phyloP scores from a whole-genome alignment of 176 grass and related monocot genomes.

The Puccinellia tenuiflora region DNA sequence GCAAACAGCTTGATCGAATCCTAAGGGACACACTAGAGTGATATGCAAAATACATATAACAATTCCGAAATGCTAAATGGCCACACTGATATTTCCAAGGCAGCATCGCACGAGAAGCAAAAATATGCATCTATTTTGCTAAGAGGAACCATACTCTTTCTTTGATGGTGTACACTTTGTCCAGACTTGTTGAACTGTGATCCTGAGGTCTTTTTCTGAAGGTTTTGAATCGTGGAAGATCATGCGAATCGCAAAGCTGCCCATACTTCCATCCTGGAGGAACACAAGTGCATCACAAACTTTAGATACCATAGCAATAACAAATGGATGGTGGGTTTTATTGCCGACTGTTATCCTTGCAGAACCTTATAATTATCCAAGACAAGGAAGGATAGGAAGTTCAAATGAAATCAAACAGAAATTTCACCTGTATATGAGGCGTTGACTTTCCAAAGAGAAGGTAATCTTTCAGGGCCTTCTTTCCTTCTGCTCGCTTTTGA shows the following conservation, averaged over 20 bases:
- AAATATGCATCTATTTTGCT: neutral
- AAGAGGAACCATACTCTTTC: constrained; percentile 52
- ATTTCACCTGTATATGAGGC: constrained; percentile 36
- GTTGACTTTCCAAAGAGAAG: constrained; percentile 71
- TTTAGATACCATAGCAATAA: neutral
- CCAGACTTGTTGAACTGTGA: constrained; percentile 43
- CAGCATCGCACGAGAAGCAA: neutral
- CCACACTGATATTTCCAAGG: neutral
- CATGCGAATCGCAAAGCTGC: constrained; percentile 48
- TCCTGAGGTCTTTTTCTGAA: constrained; percentile 43
- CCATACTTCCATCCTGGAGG: constrained; percentile 51
- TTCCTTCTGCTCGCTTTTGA: constrained; percentile 75
- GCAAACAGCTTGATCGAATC: neutral
- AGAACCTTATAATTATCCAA: neutral
- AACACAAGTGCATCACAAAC: neutral
- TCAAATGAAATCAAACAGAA: neutral
- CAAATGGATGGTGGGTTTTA: neutral
- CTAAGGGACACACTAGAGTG: neutral
- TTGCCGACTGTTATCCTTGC: neutral
- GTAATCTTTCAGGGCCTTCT: constrained; percentile 85
- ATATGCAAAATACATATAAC: neutral
- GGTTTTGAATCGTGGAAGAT: constrained; percentile 42
- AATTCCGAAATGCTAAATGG: neutral
- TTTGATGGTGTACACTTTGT: constrained; percentile 42
- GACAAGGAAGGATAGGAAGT: neutral